Conservation (phyloP, 2,329 filamentous ascomycete genomes). For the Annulohypoxylon truncatum region DNA sequence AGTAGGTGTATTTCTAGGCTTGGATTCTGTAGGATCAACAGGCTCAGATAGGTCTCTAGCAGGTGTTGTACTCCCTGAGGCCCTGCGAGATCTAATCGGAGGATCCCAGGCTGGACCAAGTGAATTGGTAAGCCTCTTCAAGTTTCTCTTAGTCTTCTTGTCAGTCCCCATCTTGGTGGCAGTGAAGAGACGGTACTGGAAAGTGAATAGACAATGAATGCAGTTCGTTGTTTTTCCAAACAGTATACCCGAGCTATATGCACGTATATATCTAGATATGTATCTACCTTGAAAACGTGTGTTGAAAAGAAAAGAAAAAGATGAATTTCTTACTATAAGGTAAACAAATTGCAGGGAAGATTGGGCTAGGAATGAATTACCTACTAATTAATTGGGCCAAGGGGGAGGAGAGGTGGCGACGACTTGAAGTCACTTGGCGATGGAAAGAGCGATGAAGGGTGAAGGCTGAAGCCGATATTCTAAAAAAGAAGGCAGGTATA, state of each 20-base stretch:
- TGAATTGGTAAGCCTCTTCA: slow-evolving; percentile 35
- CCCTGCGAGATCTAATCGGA: slow-evolving; percentile 27
- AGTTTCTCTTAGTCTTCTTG: slow-evolving; percentile 31
- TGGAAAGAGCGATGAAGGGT: slow-evolving; percentile 3
- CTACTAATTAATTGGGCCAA: not conserved
- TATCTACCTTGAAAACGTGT: not conserved
- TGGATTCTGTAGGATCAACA: slow-evolving; percentile 8
- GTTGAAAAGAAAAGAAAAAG: not conserved
- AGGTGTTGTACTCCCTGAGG: slow-evolving; percentile 7
- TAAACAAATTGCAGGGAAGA: not conserved
- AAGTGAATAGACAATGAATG: not conserved
- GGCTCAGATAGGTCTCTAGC: not conserved
- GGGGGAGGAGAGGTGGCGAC: not conserved
- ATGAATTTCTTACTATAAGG: not conserved
- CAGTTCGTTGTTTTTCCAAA: not conserved
- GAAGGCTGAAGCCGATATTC: not conserved
- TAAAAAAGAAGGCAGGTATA: not conserved
- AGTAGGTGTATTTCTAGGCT: slow-evolving; percentile 6
- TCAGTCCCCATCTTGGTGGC: slow-evolving; percentile 35
- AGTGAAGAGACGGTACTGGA: not conserved
- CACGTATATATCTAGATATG: not conserved
- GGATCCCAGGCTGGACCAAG: slow-evolving; percentile 40
- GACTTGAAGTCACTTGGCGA: not conserved
- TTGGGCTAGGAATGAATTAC: not conserved
- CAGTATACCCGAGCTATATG: not conserved